Evolutionary conservation across 139 green algal species (phyloP), one percentile per base, ranked within the genome.

Genomic region (Ettlia oleoabundans): DNA sequence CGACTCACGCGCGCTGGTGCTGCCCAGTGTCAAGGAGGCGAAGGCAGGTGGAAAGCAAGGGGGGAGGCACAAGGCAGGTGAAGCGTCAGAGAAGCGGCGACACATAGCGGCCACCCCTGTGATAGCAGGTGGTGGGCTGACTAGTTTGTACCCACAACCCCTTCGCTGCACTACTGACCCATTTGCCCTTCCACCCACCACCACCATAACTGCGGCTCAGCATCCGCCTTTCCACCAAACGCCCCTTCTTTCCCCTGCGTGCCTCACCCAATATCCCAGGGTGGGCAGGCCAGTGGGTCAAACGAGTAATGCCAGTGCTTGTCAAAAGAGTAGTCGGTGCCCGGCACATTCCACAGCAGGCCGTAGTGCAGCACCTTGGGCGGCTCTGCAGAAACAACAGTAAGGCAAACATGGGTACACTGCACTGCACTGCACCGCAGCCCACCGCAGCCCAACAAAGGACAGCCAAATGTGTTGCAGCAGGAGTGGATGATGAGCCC

Each of bases 311-410:
- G 85, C 90, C 89, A 94, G 87, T 97, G 94, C 89, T 98, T 98
- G 90, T 98, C 93, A 69, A 93, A 95, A 0, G 58, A 43, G 38
- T 89, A 94, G 26, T 86, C 72, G 4, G 67, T 87, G 61, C 72
- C 78, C 9, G 52, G 38, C 33, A 92, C 78, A 32, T 76, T 63
- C 43, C 62, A 92, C n/a, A 84, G 67, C 77, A 98, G 86, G 18
- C 94, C 95, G 75, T 98, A 98, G 88, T 98, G 95, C 79, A 98
- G 88, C 61, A 98, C 86, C 62, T 80, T 67, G 26, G 74, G 74
- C 47, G 74, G 74, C 74, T 80, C 74, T 80, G 74, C 37, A 40
- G 26, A n/a, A 28, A 65, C 55, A 65, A 22, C 55, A 65, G 55
- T 15, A 58, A 58, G 47, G 47, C 47, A 58, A 58, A 15, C 47